phyloP scores from a whole-genome alignment of 1,139 yeast species.

The Blastobotrys illinoisensis region DNA sequence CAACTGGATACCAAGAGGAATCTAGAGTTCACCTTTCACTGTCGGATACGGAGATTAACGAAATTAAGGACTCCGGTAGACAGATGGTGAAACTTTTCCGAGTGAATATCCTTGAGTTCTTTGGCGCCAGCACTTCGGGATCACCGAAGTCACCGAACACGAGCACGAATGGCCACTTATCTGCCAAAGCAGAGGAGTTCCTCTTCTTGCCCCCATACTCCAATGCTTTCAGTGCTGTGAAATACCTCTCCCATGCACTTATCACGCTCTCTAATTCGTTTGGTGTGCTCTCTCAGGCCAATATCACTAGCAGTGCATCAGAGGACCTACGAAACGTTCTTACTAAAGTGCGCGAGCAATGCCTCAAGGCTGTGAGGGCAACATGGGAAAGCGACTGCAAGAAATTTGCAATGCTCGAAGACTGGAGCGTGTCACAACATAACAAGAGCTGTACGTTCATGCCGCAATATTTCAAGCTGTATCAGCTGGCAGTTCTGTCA shows the following conservation, averaged over 20 bases:
- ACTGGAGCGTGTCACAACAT: constrained; percentile 29
- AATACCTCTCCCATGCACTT: constrained; percentile 42
- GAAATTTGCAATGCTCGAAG: constrained; percentile 41
- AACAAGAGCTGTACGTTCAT: constrained; percentile 23
- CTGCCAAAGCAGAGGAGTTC: constrained; percentile 29
- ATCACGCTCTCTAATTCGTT: constrained; percentile 38
- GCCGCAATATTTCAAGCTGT: constrained; percentile 27
- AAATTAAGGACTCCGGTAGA: constrained; percentile 26
- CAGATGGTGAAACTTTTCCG: constrained; percentile 24
- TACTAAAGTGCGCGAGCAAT: constrained; percentile 37
- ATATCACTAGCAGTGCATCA: constrained; percentile 37
- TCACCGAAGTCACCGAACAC: not conserved
- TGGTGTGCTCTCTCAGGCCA: constrained; percentile 41
- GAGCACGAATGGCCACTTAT: not conserved
- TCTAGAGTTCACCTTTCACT: constrained; percentile 31
- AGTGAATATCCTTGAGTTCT: constrained; percentile 29
- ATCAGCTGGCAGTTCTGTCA: constrained; percentile 29
- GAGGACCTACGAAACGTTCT: constrained; percentile 37
- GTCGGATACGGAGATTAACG: constrained; percentile 25
- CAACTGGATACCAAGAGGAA: constrained; percentile 42
- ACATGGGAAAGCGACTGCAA: constrained; percentile 48
- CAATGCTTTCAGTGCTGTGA: constrained; percentile 51
- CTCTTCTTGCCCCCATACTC: constrained; percentile 59
- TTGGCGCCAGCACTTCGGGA: constrained; percentile 4
- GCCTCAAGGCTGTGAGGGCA: constrained; percentile 44